Percentiles rank a stretch among this genome's conserved stretches.
phyloP scores from a whole-genome alignment of 495 filamentous ascomycete species.

The Parmelia sp. region DNA sequence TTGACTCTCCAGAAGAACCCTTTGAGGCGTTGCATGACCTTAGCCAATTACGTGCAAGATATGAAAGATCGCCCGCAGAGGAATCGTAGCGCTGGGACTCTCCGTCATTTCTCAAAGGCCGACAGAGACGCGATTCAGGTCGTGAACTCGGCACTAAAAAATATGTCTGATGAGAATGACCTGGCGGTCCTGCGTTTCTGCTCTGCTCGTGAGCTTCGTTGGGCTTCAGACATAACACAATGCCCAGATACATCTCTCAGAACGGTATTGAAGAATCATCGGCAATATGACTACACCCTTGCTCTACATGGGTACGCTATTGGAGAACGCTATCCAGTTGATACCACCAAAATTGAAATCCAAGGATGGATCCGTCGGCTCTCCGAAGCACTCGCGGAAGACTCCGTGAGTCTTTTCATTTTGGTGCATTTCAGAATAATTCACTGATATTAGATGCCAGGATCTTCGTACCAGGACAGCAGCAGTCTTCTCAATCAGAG shows the following conservation, averaged over 20 bases:
- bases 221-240: neutral
- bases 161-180: conserved; percentile 14
- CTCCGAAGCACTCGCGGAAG: neutral
- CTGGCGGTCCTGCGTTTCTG: conserved; percentile 6
- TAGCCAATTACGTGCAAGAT: neutral
- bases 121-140: conserved; percentile 1
- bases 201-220: conserved; percentile 8
- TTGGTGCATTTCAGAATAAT: neutral
- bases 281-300: neutral
- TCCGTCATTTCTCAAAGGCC: neutral
- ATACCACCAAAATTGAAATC: neutral
- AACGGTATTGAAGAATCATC: neutral
- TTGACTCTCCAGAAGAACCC: neutral
- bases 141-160: conserved; percentile 2
- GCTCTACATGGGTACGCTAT: conserved; percentile 10
- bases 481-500: conserved; percentile 37
- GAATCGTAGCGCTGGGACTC: neutral
- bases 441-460: conserved; percentile 32
- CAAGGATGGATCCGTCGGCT: conserved; percentile 11
- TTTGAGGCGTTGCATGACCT: conserved; percentile 6
- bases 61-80: neutral
- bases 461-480: conserved; percentile 60
- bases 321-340: neutral
- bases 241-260: neutral
- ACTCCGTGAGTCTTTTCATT: conserved; percentile 2